Base-by-base conservation (phyloP, 345 rosid genomes). In the Gossypium thurberi region DNA sequence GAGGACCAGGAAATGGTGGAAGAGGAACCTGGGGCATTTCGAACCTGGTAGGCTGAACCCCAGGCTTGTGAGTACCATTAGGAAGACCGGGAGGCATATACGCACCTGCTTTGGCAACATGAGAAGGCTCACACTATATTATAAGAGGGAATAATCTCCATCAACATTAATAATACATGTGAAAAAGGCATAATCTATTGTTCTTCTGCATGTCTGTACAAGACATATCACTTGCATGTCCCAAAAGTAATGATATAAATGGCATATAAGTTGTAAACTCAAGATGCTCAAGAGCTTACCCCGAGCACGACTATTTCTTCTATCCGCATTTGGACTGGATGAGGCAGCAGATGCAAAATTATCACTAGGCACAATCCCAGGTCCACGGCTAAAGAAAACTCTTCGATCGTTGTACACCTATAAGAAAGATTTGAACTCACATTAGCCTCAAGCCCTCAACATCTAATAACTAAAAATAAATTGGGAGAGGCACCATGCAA, bases 361-460 rank as follows among this genome's bases (percentile, higher is more conserved):
- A 81, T 93, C 97, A 83, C 84, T 91, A 52, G 93, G 85, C 60
- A 86, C 77, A 73, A 88, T 85, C 81, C 97, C 98, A 80, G 96
- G 87, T 2, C 97, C 96, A 69, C 91, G 90, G 59, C 92, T 92
- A 84, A 84, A 89, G 84, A 81, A 90, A 66, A 82, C 84, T 75
- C 99, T 91, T 77, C 96, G 85, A 42, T 96, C 93, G 79, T 93
- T 96, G 84, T 93, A 96, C 28, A 93, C 90, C 99, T 96, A 80
- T 53, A 28, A 42, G 69, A 74, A 23, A 26, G 53, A 65, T 25
- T 53, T 48, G 17, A 64, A 56, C 73, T 71, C 40, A 73, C 53
- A 66, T 55, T 46, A 51, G 26, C 40, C 13, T 21, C 23, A 21
- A 21, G 23, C 23, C 23, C 1, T 21, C n/a, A 43, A 20, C 28